Conservation (phyloP, 2,329 filamentous ascomycete species). For the Diplocarpon rosae region DNA sequence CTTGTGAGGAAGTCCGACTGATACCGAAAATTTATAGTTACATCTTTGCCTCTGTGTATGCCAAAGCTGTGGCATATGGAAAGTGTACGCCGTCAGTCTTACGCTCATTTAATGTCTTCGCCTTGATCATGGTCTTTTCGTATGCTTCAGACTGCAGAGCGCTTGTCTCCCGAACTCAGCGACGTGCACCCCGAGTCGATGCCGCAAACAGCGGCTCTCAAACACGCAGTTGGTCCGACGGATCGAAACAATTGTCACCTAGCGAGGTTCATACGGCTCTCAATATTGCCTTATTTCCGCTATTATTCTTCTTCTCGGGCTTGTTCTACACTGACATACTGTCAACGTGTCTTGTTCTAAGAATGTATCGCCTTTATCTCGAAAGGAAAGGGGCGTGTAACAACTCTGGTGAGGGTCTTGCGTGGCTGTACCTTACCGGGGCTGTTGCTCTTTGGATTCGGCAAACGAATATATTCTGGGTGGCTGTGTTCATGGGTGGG, state of each 20-base stretch:
- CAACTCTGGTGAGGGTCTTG: slow-evolving; percentile 10
- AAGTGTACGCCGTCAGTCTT: slow-evolving; percentile 34
- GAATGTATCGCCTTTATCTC: slow-evolving; percentile 52
- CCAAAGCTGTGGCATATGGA: slow-evolving; percentile 25
- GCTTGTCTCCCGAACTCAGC: slow-evolving; percentile 12
- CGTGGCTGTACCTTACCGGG: slow-evolving; percentile 41
- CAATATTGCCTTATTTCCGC: slow-evolving; percentile 77
- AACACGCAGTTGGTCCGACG: neutral
- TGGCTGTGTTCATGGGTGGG: slow-evolving; percentile 64
- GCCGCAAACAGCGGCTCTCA: neutral
- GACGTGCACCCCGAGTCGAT: neutral
- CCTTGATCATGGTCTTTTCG: slow-evolving; percentile 32
- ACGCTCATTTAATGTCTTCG: slow-evolving; percentile 38
- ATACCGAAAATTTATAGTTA: slow-evolving; percentile 30
- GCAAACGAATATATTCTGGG: slow-evolving; percentile 97
- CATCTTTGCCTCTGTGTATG: slow-evolving; percentile 33
- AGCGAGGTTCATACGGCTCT: slow-evolving; percentile 48
- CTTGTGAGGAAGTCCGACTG: neutral
- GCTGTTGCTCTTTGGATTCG: slow-evolving; percentile 62
- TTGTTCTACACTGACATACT: slow-evolving; percentile 92
- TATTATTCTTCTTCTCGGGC: slow-evolving; percentile 90
- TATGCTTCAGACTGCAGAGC: slow-evolving; percentile 21
- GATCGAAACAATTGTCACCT: neutral
- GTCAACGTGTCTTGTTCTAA: slow-evolving; percentile 65
- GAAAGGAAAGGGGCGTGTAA: slow-evolving; percentile 20